Conservation (phyloP, 2,329 filamentous ascomycete species). For the Dothistroma pini region DNA sequence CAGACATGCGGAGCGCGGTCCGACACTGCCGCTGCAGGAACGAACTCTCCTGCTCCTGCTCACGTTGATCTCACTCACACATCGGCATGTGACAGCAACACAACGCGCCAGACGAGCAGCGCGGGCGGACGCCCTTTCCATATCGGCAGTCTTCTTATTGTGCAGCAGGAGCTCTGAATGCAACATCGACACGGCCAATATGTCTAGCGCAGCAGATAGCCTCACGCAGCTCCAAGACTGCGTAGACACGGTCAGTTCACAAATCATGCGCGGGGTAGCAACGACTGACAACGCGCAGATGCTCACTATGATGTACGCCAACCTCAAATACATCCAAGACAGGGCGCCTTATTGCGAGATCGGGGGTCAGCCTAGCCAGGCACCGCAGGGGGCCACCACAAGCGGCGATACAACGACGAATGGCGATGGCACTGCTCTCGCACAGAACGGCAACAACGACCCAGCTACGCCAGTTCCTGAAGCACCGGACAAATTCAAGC, state of each 20-base stretch:
- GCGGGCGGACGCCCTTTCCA: not conserved
- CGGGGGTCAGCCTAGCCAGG: slow-evolving; percentile 40
- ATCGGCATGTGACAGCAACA: not conserved
- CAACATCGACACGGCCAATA: slow-evolving; percentile 3
- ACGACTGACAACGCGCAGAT: slow-evolving; percentile 34
- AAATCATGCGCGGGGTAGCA: not conserved
- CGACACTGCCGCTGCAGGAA: not conserved
- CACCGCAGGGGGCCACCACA: slow-evolving; percentile 22
- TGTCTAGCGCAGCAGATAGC: slow-evolving; percentile 49
- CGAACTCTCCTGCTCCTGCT: not conserved
- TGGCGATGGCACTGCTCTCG: slow-evolving; percentile 9
- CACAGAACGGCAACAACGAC: slow-evolving; percentile 21
- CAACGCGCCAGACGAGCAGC: not conserved
- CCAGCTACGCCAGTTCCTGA: slow-evolving; percentile 55
- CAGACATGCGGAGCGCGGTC: not conserved
- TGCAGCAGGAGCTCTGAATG: not conserved
- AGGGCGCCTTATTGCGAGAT: slow-evolving; percentile 43
- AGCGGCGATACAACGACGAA: slow-evolving; percentile 19
- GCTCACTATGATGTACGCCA: slow-evolving; percentile 47
- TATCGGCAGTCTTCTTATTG: not conserved
- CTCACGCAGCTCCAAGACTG: slow-evolving; percentile 83
- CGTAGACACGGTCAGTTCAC: slow-evolving; percentile 65
- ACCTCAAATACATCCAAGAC: slow-evolving; percentile 43
- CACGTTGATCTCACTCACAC: not conserved
- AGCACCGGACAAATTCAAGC: slow-evolving; percentile 60